Evolutionary conservation across 73 alveolate genomes (phyloP).

Genomic region (Tetrahymena malaccensis): DNA sequence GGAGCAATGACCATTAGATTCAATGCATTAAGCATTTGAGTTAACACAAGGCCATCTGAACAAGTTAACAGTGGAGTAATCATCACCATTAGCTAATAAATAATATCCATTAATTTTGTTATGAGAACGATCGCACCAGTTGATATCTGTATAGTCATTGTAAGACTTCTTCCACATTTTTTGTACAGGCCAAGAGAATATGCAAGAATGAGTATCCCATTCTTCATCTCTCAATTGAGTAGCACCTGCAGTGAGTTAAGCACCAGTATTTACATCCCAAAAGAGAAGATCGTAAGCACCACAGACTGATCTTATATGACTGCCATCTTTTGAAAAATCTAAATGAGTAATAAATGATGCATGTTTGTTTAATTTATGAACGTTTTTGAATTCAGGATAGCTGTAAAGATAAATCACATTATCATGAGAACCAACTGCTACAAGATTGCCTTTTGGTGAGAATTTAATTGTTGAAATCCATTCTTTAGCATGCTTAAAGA

Average conservation of each 20-base stretch:
- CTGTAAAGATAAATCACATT: slow-evolving; percentile 62
- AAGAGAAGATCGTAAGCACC: slow-evolving; percentile 81
- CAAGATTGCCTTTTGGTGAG: slow-evolving; percentile 78
- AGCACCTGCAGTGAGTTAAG: slow-evolving; percentile 73
- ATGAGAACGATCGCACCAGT: slow-evolving; percentile 82
- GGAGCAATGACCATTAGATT: slow-evolving; percentile 62
- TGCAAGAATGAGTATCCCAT: slow-evolving; percentile 90
- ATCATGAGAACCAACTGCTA: slow-evolving; percentile 90
- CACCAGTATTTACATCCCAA: slow-evolving; percentile 70
- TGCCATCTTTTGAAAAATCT: slow-evolving; percentile 86
- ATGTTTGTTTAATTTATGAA: slow-evolving; percentile 63
- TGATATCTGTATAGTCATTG: slow-evolving; percentile 87
- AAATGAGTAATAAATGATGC: slow-evolving; percentile 74
- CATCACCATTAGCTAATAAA: slow-evolving; percentile 82
- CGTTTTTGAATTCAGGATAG: slow-evolving; percentile 39
- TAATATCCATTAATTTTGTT: slow-evolving; percentile 57
- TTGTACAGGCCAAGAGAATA: slow-evolving; percentile 93
- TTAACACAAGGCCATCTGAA: slow-evolving; percentile 80
- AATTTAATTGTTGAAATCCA: slow-evolving; percentile 74
- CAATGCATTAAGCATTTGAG: slow-evolving; percentile 49
- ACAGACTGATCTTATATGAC: slow-evolving; percentile 70
- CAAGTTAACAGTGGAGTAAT: slow-evolving; percentile 65
- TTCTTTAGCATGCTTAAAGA: slow-evolving; percentile 52
- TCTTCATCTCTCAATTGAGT: slow-evolving; percentile 72
- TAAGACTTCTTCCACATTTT: slow-evolving; percentile 82